Evolutionary conservation across 2,329 filamentous ascomycete genomes (phyloP), one percentile per base, ranked within the genome.

Genomic region (Cladosporium oxysporum): DNA sequence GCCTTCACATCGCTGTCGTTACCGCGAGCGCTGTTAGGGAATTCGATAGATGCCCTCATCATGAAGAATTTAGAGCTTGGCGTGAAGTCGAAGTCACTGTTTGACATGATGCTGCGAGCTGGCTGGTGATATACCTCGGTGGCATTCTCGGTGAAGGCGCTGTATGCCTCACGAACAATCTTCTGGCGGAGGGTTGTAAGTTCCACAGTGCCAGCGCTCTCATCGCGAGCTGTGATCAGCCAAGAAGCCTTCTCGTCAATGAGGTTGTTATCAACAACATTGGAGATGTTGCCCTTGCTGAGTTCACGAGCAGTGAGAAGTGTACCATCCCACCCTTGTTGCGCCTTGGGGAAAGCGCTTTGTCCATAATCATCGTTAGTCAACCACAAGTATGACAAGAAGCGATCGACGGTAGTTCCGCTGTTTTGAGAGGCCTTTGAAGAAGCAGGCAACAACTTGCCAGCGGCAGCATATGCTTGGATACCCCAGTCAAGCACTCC

Each of bases 321-420:
- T 1, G 79, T 75, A 2, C 80, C 79, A 1, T 79, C 79, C 80
- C 80, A 82, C 55, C 81, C 81, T 66, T 82, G 80, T 69, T 81
- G 79, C 0, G 69, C 23, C 23, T 75, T 78, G 2, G 80, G 79
- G 64, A 81, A 80, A 49, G 74, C 70, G 1, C 75, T 67, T 6
- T 76, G 79, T 0, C 75, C 79, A 65, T 78, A 82, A 62, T 78
- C 76, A 64, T 81, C 74, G n/a, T 79, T 79, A 2, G 79, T 82
- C 49, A 82, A 69, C 80, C 80, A 82, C 1, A 81, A 23, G 62
- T 79, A 81, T 5, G 73, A 72, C 58, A 82, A 75, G 67, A 79
- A 81, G 5, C 80, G 76, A 66, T 82, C 79, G 29, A 62, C 60
- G 1, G 79, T 77, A 0, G 78, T 76, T 23, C 75, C 77, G 50